These are phyloP conservation scores for Phytophthora sp. DNA, from an alignment of 352 stramenopile genomes.

Conservation along the genomic window DNA sequence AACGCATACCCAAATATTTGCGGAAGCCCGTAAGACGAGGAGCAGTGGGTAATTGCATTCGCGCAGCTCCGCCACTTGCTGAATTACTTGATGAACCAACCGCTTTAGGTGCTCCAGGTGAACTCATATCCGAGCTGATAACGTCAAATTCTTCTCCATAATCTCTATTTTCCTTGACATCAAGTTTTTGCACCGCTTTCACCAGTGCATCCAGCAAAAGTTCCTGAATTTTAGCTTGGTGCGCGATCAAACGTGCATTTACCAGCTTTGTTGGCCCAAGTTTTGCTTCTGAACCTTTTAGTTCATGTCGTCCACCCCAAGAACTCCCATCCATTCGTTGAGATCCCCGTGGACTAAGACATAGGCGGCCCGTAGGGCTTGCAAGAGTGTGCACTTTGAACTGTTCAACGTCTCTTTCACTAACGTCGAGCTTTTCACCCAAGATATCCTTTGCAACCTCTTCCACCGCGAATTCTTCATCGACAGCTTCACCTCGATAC, in stretches of 20 bases:
- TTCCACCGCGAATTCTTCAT: conserved; percentile 15
- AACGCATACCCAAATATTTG: conserved; percentile 62
- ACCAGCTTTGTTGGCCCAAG: neutral
- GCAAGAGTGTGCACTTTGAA: conserved; percentile 20
- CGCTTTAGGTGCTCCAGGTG: neutral
- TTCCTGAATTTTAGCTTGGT: conserved; percentile 61
- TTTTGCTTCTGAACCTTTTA: conserved; percentile 3
- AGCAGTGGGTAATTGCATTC: conserved; percentile 53
- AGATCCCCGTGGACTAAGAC: conserved; percentile 56
- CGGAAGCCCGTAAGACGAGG: conserved; percentile 62
- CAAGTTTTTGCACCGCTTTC: conserved; percentile 76
- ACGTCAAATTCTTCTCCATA: conserved; percentile 36
- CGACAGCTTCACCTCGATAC: conserved; percentile 10
- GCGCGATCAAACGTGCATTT: conserved; percentile 17
- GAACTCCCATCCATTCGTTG: conserved; percentile 12
- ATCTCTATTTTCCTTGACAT: conserved; percentile 72
- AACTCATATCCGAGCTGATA: conserved; percentile 3
- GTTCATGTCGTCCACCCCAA: conserved; percentile 12
- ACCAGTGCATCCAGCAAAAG: conserved; percentile 67
- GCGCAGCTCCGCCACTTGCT: conserved; percentile 24
- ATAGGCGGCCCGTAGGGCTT: conserved; percentile 42
- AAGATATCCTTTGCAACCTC: conserved; percentile 8
- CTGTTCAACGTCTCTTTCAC: conserved; percentile 1
- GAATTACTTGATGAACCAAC: conserved; percentile 11
- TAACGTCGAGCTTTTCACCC: neutral